Evolutionary conservation across 495 filamentous ascomycete species (phyloP), one percentile per base, ranked within the genome.

Genomic region (Rostrohypoxylon terebratum): DNA sequence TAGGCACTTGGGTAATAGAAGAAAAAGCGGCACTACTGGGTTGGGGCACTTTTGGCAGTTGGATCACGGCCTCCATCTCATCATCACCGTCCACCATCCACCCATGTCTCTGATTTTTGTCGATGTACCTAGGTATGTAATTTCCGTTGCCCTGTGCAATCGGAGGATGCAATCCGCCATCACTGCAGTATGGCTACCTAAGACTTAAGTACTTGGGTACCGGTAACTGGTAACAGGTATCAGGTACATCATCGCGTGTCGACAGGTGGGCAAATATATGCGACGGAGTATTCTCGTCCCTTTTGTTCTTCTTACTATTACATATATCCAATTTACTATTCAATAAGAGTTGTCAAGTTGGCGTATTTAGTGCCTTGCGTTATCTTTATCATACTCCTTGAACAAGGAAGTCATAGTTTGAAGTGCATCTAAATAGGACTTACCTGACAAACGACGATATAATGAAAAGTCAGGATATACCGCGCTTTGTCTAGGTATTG

Each of bases 61-160:
- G 23, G 50, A 28, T n/a, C 36, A 23, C 50, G 31, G 53, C 6
- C 28, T 28, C 63, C 42, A 31, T 48, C 31, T 42, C 34, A 59
- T 42, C 31, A 20, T n/a, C 51, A 14, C 50, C 28, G 28, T 28
- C 28, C 28, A 28, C 28, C 28, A 58, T 58, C 7, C n/a, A 42
- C 42, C 55, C 18, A 16, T 59, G 55, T 50, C 11, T 40, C 50
- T 61, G 42, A 34, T 14, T 21, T 21, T 9, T 59, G 48, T 50
- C 34, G 45, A 74, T 63, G 66, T 74, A 74, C 59, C 63, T 61
- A 61, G 53, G 62, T 69, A 61, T 59, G 62, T 69, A 74, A 74
- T 74, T 65, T 74, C 71, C 66, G 71, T 69, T 74, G 71, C 71
- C 71, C 71, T 74, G 71, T 69, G 71, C 71, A 74, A 74, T 74